Percentiles rank a stretch among this genome's conserved stretches.
phyloP scores from a whole-genome alignment of 1,284 basidiomycete species.

The Sanguinoderma infundibulare region DNA sequence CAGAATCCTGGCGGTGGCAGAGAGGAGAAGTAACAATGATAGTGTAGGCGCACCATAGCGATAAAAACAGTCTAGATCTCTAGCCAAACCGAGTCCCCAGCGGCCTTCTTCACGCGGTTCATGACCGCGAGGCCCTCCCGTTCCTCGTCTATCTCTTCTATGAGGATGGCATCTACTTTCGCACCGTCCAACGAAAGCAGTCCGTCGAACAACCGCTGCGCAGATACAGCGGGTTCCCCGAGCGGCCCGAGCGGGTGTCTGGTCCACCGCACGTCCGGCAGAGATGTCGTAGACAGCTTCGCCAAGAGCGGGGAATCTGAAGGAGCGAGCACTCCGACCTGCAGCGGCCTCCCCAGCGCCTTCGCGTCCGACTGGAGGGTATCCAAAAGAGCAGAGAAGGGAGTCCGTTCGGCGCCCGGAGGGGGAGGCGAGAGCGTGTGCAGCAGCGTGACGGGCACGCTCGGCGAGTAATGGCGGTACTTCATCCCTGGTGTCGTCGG shows the following conservation, averaged over 20 bases:
- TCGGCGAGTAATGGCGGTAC: slow-evolving; percentile 96
- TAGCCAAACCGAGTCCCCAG: slow-evolving; percentile 62
- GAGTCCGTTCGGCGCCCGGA: slow-evolving; percentile 31
- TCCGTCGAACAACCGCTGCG: slow-evolving; percentile 88
- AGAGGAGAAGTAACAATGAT: slow-evolving; percentile 1
- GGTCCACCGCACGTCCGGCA: slow-evolving; percentile 53
- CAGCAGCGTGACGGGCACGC: slow-evolving; percentile 81
- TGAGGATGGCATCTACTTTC: slow-evolving; percentile 84
- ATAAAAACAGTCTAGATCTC: slow-evolving; percentile 13
- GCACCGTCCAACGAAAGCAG: slow-evolving; percentile 79
- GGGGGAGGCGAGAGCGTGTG: slow-evolving; percentile 54
- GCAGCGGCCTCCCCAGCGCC: slow-evolving; percentile 35
- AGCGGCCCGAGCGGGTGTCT: slow-evolving; percentile 66
- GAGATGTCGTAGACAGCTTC: slow-evolving; percentile 35
- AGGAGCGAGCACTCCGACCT: slow-evolving; percentile 74
- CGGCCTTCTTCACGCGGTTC: slow-evolving; percentile 97
- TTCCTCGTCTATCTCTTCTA: slow-evolving; percentile 85
- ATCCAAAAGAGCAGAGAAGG: slow-evolving; percentile 44
- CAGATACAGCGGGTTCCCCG: slow-evolving; percentile 69
- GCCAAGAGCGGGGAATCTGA: slow-evolving; percentile 63
- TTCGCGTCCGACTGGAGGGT: slow-evolving; percentile 38
- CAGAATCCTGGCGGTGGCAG: neutral
- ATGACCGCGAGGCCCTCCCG: slow-evolving; percentile 93
- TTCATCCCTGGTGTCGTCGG: slow-evolving; percentile 99
- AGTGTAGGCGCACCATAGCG: slow-evolving; percentile 15